phyloP scores from a whole-genome alignment of 805 yeast genomes.

The Pichia manshurica region DNA sequence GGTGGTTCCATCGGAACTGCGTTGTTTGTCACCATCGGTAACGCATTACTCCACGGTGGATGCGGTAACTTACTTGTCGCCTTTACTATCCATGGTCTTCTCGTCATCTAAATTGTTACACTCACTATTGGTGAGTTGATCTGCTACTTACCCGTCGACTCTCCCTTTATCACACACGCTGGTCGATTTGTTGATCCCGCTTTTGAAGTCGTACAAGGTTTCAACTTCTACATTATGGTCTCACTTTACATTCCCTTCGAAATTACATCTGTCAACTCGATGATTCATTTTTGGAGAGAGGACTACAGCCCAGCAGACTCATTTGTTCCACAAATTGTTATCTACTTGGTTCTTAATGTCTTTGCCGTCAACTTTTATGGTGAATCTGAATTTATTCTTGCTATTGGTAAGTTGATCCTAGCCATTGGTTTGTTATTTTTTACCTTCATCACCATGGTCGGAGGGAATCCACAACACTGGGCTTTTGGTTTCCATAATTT shows the following conservation, averaged over 20 bases:
- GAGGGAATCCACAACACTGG: slow-evolving; percentile 72
- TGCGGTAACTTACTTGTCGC: slow-evolving; percentile 63
- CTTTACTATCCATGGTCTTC: slow-evolving; percentile 56
- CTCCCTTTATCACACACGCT: slow-evolving; percentile 71
- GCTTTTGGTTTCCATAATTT: slow-evolving; percentile 28
- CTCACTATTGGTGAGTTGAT: slow-evolving; percentile 75
- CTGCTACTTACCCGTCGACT: slow-evolving; percentile 65
- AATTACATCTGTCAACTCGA: slow-evolving; percentile 71
- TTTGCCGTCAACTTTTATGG: slow-evolving; percentile 75
- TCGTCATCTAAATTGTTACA: slow-evolving; percentile 63
- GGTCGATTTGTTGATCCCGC: slow-evolving; percentile 75
- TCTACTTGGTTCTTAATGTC: slow-evolving; percentile 59
- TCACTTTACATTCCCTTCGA: slow-evolving; percentile 80
- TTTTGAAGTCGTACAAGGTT: slow-evolving; percentile 67
- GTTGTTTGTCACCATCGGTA: slow-evolving; percentile 66
- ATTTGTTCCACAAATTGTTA: slow-evolving; percentile 54
- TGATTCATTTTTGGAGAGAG: slow-evolving; percentile 75
- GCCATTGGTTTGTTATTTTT: slow-evolving; percentile 72
- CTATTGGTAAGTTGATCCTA: slow-evolving; percentile 65
- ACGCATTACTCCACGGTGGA: slow-evolving; percentile 60
- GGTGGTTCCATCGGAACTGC: slow-evolving; percentile 85
- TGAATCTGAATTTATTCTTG: slow-evolving; percentile 75
- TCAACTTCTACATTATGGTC: slow-evolving; percentile 74
- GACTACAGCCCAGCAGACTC: slow-evolving; percentile 71
- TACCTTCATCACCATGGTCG: slow-evolving; percentile 78